Evolutionary conservation across 148 eudicot species (phyloP), one percentile per base, ranked within the genome.

Genomic region (Silene conica): DNA sequence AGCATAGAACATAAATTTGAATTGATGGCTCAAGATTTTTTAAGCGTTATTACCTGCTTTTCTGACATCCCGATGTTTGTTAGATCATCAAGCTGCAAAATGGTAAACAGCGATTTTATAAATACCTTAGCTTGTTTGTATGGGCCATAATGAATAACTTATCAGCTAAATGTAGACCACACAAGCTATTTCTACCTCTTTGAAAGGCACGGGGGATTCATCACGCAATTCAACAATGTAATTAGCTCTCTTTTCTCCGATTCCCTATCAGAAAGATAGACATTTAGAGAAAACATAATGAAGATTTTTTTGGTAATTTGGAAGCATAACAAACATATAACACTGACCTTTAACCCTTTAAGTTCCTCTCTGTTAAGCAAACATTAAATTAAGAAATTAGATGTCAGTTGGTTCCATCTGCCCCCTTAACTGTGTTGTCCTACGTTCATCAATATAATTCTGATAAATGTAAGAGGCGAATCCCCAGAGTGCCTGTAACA

Each of bases 161-260:
- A 34, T 34, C 5, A 34, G 4, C 41, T 34, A 34, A n/a, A n/a
- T n/a, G n/a, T n/a, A n/a, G n/a, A n/a, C n/a, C 41, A 3, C 41
- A 1, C 5, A 34, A 34, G 41, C 41, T 48, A 11, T 48, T 46
- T 89, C 78, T 77, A 92, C 97, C 72, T 76, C 62, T 78, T 92
- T 92, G 66, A 92, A 92, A 21, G 89, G 94, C 55, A 88, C 89
- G 8, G 87, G 90, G 77, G 94, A 85, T 69, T 89, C 88, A 73
- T 88, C 88, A 43, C 94, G 92, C 67, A 80, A 83, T 80, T 89
- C 83, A 48, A 92, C 81, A 68, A 92, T 89, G 74, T 84, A 86
- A 13, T 84, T 81, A 21, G 94, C 89, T 84, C 94, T 83, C 57
- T 88, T 89, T 72, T 92, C 97, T 75, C 97, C 97, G 67, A 92